Base-by-base conservation (phyloP, 2,329 filamentous ascomycete genomes). In the Ustilaginoidea virens region DNA sequence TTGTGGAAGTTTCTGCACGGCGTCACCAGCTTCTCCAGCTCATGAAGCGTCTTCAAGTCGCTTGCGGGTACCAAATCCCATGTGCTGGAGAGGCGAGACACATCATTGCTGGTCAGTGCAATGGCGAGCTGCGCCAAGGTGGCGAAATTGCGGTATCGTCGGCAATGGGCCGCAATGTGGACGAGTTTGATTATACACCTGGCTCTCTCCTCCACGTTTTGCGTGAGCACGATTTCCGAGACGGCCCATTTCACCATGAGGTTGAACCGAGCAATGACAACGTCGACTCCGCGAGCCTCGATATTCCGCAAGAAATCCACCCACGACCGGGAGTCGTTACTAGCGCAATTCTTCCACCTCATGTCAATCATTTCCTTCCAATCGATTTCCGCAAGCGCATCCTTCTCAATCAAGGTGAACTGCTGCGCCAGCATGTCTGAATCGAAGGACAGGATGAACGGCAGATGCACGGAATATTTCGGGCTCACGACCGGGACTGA, bases 361-460 rank as follows among this genome's bases (percentile, higher is more conserved):
- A 90, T 76, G 31, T 85, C 79, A 31, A 87, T 80, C 9, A 90
- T 61, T 40, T 90, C 81, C 47, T 80, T 83, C 81, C 81, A 90
- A 52, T 87, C 80, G 36, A 90, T 80, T 49, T 87, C 81, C 40
- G 83, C 80, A 14, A 90, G 60, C 1, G 80, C 81, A 46, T 87
- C 81, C 48, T 87, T 86, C 45, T 90, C 81, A 26, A 90, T 81
- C 19, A 90, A 63, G 0, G 80, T 87, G 40, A 90, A 81, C 42
- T 90, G 81, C 48, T 86, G 77, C 3, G 81, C 81, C 16, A 90
- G 62, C 3, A 77, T 60, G 39, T 82, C 74, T 5, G 81, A 83
- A 42, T 85, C 79, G 40, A 85, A 86, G 0, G 79, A 79, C 15
- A 90, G 60, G 32, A 85, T 75, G 49, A 90, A 90, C 0, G 81